phyloP scores from a whole-genome alignment of 164 flowering plant species.

The Brasenia schreberi region DNA sequence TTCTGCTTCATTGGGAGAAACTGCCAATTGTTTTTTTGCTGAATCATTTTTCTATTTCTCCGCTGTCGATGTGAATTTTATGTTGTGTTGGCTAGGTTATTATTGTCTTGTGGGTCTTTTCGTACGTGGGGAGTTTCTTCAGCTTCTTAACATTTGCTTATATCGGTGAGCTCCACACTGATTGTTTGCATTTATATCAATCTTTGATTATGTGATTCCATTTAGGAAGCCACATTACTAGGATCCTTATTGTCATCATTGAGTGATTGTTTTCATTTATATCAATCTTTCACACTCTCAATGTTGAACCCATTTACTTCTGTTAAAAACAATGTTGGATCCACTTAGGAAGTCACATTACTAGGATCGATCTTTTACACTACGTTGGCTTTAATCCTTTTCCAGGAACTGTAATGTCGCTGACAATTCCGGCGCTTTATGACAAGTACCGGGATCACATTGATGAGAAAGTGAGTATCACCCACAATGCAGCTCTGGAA shows the following conservation, averaged over 20 bases:
- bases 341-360: too few relatives aligned
- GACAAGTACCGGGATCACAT: constrained; percentile 60
- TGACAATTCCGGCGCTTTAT: constrained; percentile 58
- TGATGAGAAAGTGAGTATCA: constrained; percentile 40
- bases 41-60: constrained; percentile 2
- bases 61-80: background rate
- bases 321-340: too few relatives aligned
- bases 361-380: too few relatives aligned
- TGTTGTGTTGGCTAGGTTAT: constrained; percentile 32
- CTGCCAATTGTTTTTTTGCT: too few relatives aligned
- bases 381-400: background rate
- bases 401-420: constrained; percentile 56
- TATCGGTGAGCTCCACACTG: constrained; percentile 39
- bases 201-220: too few relatives aligned
- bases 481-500: constrained; percentile 18
- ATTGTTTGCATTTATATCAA: too few relatives aligned
- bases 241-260: too few relatives aligned
- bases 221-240: too few relatives aligned
- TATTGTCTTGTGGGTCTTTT: constrained; percentile 38
- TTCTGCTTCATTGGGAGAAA: background rate
- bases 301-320: background rate
- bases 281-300: background rate
- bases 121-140: constrained; percentile 62
- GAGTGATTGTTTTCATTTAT: too few relatives aligned
- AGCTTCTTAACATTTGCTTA: constrained; percentile 65